A percentile compares a stretch with the other conserved stretches of the same genome.
Conservation (phyloP, 169 alveolate species). For the Eimeria sp. region DNA sequence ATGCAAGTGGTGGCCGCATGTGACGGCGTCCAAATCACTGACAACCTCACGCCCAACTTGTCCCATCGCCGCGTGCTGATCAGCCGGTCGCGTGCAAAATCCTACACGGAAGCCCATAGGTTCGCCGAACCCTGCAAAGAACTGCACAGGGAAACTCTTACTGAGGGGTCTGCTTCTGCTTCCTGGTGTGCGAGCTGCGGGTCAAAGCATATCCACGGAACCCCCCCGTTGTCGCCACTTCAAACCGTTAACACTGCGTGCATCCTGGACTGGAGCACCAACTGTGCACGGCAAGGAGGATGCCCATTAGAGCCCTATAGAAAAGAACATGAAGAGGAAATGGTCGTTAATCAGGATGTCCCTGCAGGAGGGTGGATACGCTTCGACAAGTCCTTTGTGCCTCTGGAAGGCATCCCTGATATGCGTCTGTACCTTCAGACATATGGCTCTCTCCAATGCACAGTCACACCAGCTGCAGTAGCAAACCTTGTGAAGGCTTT, state of each 20-base stretch:
- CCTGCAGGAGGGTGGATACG: constrained; percentile 71
- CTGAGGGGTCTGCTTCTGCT: neutral
- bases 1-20: constrained; percentile 32
- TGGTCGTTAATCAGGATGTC: neutral
- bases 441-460: constrained; percentile 50
- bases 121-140: neutral
- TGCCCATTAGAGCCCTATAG: constrained; percentile 1
- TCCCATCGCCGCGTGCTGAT: constrained; percentile 5
- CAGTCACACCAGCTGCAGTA: constrained; percentile 52
- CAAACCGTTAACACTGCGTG: constrained; percentile 13
- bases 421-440: constrained; percentile 37
- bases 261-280: constrained; percentile 46
- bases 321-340: neutral
- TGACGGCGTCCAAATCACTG: constrained; percentile 23
- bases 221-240: constrained; percentile 40
- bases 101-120: neutral
- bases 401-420: constrained; percentile 60
- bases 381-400: constrained; percentile 30
- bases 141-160: neutral
- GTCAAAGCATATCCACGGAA: neutral
- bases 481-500: constrained; percentile 9
- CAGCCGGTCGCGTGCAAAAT: neutral
- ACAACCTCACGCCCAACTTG: constrained; percentile 52
- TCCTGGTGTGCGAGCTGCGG: neutral
- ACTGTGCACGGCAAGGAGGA: constrained; percentile 22